These are phyloP conservation scores for Cercophora sp. DNA, from an alignment of 495 filamentous ascomycete species.

Conservation along the genomic window DNA sequence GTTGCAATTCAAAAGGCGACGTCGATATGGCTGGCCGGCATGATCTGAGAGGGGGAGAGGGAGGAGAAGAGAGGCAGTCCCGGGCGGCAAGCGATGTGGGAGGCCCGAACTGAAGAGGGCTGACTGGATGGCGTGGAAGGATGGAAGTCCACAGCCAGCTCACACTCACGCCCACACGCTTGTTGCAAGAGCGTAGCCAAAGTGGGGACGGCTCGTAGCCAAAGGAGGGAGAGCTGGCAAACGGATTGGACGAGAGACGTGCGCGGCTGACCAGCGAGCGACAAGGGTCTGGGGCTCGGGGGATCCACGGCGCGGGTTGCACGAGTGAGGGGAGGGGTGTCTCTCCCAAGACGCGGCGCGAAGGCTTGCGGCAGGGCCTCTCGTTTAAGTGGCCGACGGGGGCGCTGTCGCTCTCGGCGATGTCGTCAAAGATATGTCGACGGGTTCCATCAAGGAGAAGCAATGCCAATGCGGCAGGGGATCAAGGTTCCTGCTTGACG, in stretches of 20 bases:
- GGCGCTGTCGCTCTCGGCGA: conserved; percentile 19
- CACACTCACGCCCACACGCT: conserved; percentile 20
- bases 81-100: conserved; percentile 11
- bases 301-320: conserved; percentile 4
- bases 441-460: conserved; percentile 6
- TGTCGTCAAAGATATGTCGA: conserved; percentile 28
- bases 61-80: conserved; percentile 1
- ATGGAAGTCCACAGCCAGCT: conserved; percentile 23
- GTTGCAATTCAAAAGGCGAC: neutral
- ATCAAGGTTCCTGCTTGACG: conserved; percentile 5
- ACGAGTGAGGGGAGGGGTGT: neutral
- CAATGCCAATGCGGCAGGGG: conserved; percentile 4
- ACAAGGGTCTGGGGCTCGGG: conserved; percentile 30
- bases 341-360: conserved; percentile 1
- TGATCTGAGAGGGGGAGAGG: neutral
- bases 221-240: conserved; percentile 19
- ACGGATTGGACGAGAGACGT: conserved; percentile 25
- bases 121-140: conserved; percentile 9
- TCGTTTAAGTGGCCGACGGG: conserved; percentile 17
- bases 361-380: conserved; percentile 14
- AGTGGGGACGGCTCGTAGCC: conserved; percentile 22
- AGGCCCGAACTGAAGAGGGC: conserved; percentile 14
- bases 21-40: neutral
- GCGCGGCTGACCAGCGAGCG: conserved; percentile 17
- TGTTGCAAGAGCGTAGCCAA: conserved; percentile 27